Conservation (phyloP, 2,329 filamentous ascomycete genomes). For the Rutstroemia sp. region DNA sequence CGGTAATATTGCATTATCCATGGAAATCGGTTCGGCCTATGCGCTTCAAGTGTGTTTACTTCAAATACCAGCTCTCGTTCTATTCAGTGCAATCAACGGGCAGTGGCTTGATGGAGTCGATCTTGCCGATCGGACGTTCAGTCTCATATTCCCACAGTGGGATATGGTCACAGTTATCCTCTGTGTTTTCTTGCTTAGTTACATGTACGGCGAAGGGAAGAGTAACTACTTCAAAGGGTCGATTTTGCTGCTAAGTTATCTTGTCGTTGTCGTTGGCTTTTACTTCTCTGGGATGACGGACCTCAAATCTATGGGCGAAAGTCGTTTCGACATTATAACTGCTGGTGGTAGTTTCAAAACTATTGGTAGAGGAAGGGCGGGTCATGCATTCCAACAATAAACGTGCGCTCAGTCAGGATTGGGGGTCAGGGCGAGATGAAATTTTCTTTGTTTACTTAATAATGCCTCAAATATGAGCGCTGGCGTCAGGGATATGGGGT, state of each 20-base stretch:
- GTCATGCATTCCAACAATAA: conserved; percentile 27
- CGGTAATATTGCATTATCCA: conserved; percentile 94
- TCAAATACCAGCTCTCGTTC: conserved; percentile 85
- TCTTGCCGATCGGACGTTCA: conserved; percentile 60
- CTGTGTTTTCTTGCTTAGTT: conserved; percentile 91
- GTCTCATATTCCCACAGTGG: conserved; percentile 95
- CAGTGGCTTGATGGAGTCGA: conserved; percentile 46
- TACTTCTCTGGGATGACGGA: conserved; percentile 62
- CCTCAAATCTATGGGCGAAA: conserved; percentile 26
- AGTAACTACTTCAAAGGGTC: conserved; percentile 99
- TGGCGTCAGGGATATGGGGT: conserved; percentile 19
- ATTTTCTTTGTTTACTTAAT: not conserved
- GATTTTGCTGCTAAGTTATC: conserved; percentile 84
- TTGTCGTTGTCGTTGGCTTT: conserved; percentile 88
- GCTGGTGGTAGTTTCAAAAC: conserved; percentile 29
- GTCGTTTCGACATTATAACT: conserved; percentile 29
- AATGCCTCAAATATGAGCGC: conserved; percentile 21
- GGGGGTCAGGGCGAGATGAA: not conserved
- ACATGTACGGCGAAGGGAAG: conserved; percentile 98
- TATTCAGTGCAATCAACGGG: conserved; percentile 77
- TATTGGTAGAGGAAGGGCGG: conserved; percentile 25
- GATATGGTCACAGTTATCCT: conserved; percentile 97
- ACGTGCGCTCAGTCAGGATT: not conserved
- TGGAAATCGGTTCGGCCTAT: conserved; percentile 98
- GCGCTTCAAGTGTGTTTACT: conserved; percentile 92